These are phyloP conservation scores for Cryphonectria japonica DNA, from an alignment of 2,329 filamentous ascomycete species.

Conservation along the genomic window DNA sequence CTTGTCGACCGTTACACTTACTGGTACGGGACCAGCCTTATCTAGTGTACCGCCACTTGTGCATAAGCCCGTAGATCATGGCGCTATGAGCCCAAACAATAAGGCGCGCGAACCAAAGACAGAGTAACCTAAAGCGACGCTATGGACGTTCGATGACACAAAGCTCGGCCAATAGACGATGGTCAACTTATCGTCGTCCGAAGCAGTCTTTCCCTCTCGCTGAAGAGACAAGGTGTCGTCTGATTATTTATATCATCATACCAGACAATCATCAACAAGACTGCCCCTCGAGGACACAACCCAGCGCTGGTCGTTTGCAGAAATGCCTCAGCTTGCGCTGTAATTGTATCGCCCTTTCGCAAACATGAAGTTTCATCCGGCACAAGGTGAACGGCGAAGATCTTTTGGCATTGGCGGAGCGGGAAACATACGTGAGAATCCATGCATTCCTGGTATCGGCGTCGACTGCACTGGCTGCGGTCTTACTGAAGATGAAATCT, in stretches of 20 bases:
- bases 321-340: neutral
- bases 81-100: constrained; percentile 16
- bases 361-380: neutral
- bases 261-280: neutral
- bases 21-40: constrained; percentile 15
- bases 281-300: too few relatives aligned
- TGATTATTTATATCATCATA: neutral
- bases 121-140: constrained; percentile 4
- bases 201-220: too few relatives aligned
- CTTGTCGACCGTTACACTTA: neutral
- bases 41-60: neutral
- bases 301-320: neutral
- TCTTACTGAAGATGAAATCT: too few relatives aligned
- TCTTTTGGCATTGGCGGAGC: constrained; percentile 26
- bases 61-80: constrained; percentile 12
- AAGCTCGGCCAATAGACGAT: constrained; percentile 14
- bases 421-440: constrained; percentile 23
- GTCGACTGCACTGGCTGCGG: neutral
- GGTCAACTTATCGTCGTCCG: constrained; percentile 14
- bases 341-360: neutral
- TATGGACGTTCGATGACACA: constrained; percentile 17
- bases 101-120: neutral
- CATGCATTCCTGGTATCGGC: neutral
- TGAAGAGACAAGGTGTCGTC: neutral
- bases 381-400: neutral